Evolutionary conservation across 1,284 basidiomycete species (phyloP).

Genomic region (Ceratobasidium sp.): DNA sequence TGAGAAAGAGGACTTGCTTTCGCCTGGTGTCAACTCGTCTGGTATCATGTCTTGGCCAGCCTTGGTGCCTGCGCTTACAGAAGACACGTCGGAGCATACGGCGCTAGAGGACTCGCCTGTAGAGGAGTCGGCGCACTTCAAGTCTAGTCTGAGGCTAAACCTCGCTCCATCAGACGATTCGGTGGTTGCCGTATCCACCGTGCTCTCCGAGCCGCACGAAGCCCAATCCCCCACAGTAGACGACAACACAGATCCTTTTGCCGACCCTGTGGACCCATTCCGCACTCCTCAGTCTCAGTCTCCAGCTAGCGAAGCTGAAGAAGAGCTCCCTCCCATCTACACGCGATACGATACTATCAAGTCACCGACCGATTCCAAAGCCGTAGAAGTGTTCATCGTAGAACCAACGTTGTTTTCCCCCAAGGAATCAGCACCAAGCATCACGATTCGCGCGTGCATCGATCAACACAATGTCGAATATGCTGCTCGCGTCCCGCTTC

Average conservation of each 20-base stretch:
- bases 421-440: neutral
- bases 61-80: neutral
- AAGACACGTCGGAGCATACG: neutral
- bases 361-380: neutral
- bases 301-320: neutral
- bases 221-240: too few species aligned
- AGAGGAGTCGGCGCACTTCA: neutral
- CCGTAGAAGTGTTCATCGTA: too few species aligned
- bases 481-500: constrained; percentile 7
- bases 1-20: neutral
- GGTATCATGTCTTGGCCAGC: constrained; percentile 20
- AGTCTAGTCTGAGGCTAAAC: neutral
- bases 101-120: neutral
- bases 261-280: constrained; percentile 1
- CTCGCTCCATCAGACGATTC: too few species aligned
- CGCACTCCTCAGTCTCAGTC: neutral
- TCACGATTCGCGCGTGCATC: neutral
- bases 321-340: constrained; percentile 1
- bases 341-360: constrained; percentile 8
- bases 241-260: neutral
- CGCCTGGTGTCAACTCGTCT: neutral
- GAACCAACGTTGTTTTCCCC: neutral
- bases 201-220: too few species aligned
- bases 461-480: neutral
- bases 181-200: too few species aligned